Evolutionary conservation across 805 yeast genomes (phyloP).

Genomic region (Pichia cabralensis): DNA sequence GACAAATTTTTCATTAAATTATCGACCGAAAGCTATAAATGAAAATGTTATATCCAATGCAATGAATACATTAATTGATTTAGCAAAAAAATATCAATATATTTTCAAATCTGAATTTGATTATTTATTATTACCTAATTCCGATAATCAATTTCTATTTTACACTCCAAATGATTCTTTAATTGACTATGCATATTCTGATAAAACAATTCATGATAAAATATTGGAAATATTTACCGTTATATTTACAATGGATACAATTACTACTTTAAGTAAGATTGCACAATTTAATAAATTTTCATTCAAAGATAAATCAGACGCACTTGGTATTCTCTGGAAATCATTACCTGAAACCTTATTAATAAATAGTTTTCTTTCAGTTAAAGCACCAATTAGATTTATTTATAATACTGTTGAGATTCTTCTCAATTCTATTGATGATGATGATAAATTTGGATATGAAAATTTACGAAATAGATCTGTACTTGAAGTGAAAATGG

Average conservation of each 20-base stretch:
- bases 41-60: conserved; percentile 26
- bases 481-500: neutral
- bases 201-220: conserved; percentile 33
- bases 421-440: conserved; percentile 32
- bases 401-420: conserved; percentile 46
- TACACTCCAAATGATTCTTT: conserved; percentile 10
- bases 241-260: conserved; percentile 42
- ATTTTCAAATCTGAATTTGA: conserved; percentile 22
- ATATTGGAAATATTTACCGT: conserved; percentile 42
- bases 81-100: conserved; percentile 17
- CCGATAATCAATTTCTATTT: conserved; percentile 8
- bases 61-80: conserved; percentile 19
- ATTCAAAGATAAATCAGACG: conserved; percentile 9
- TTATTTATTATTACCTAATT: conserved; percentile 15
- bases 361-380: conserved; percentile 34
- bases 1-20: conserved; percentile 43
- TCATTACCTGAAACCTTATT: conserved; percentile 25
- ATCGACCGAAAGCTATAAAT: conserved; percentile 53
- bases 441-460: conserved; percentile 22
- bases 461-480: conserved; percentile 13
- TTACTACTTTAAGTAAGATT: conserved; percentile 36
- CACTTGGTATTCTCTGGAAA: conserved; percentile 24
- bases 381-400: conserved; percentile 42
- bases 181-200: conserved; percentile 14
- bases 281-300: conserved; percentile 14